Evolutionary conservation across 2,329 filamentous ascomycete genomes (phyloP), one percentile per base, ranked within the genome.

Genomic region (Colletotrichum eremochloae): DNA sequence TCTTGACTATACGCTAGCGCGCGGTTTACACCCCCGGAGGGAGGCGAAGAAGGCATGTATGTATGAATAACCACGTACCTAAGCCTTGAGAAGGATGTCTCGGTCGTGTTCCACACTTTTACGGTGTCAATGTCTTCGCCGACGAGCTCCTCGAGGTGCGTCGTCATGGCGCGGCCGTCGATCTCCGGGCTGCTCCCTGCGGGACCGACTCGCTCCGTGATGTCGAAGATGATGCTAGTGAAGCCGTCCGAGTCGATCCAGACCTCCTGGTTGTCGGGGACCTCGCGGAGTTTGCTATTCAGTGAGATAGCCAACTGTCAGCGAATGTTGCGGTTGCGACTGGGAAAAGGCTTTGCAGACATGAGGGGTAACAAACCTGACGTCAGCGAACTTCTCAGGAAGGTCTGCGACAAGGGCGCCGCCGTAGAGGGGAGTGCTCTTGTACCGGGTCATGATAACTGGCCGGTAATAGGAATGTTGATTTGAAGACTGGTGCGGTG

Each of bases 241-340:
- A 95, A 95, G 62, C 94, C 95, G 74, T 93, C 88, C 75, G 89
- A 88, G 80, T 97, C 94, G 78, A 98, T 92, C 84, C 91, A 97
- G 76, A 98, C 93, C 86, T 98, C 96, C 84, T 98, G 95, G 81
- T 97, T 93, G 80, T 96, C 92, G 63, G 93, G 93, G 6, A 95
- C 90, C 82, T 94, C 89, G 75, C 93, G 91, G 76, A 95, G 87
- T 67, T 88, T 88, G 83, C 92, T 94, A 74, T 64, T 38, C 36
- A 52, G 15, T 53, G 18, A 62, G n/a, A 29, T 4, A 2, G 20
- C 20, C 38, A 20, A n/a, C 18, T 57, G 44, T 69, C 56, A 58
- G 52, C 20, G 20, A 15, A n/a, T 29, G 33, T 15, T 58, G n/a
- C 31, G 24, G 20, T 15, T 36, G 42, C 7, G 31, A 8, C 29